Conservation (phyloP, 75 land plant genomes). For the Selaginella moellendorffii region DNA sequence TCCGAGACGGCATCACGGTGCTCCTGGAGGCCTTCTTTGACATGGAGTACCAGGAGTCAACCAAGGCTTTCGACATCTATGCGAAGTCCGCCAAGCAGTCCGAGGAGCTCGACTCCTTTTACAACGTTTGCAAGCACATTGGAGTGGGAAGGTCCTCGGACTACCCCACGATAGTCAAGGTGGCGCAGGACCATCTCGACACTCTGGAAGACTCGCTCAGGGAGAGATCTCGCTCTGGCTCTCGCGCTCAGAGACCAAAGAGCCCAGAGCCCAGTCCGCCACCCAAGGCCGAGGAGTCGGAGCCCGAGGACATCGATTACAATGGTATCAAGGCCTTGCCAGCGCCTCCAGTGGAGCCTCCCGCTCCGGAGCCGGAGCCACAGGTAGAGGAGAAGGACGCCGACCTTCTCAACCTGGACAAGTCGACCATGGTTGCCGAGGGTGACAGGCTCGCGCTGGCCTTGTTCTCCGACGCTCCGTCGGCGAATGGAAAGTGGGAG, state of each 20-base stretch:
- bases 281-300: conserved; percentile 8
- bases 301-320: conserved; percentile 19
- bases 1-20: conserved; percentile 49
- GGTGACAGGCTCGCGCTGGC: conserved; percentile 67
- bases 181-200: conserved; percentile 57
- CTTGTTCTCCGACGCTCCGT: conserved; percentile 41
- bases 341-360: conserved; percentile 22
- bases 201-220: conserved; percentile 58
- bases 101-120: conserved; percentile 52
- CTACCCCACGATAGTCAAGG: conserved; percentile 52
- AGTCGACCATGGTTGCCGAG: conserved; percentile 35
- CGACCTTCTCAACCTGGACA: conserved; percentile 37
- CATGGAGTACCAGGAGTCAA: conserved; percentile 61
- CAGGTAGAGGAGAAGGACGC: conserved; percentile 12
- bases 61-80: conserved; percentile 57
- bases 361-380: conserved; percentile 10
- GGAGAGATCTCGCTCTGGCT: conserved; percentile 24
- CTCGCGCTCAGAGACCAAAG: conserved; percentile 26
- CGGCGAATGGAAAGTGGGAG: conserved; percentile 29
- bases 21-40: conserved; percentile 71
- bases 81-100: conserved; percentile 56
- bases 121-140: conserved; percentile 53
- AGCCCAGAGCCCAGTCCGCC: conserved; percentile 25
- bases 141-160: conserved; percentile 67
- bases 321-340: conserved; percentile 42